Conservation (phyloP, 2,329 filamentous ascomycete genomes). For the Paecilomyces fulvus region DNA sequence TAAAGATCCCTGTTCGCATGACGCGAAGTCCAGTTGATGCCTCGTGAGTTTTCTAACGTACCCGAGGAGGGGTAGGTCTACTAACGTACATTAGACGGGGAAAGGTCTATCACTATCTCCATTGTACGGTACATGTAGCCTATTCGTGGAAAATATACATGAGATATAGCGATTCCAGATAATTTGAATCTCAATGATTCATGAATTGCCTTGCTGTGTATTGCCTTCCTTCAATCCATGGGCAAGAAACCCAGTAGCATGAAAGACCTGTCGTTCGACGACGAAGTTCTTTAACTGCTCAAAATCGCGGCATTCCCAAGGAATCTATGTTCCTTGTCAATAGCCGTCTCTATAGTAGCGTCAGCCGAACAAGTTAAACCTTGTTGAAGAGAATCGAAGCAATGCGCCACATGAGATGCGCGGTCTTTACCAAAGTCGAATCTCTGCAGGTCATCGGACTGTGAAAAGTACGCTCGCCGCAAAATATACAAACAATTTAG, state of each 20-base stretch:
- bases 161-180: too few relatives aligned
- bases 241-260: constrained; percentile 1
- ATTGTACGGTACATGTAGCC: too few relatives aligned
- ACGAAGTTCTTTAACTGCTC: constrained; percentile 29
- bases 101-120: too few relatives aligned
- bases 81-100: too few relatives aligned
- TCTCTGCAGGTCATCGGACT: constrained; percentile 17
- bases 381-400: constrained; percentile 34
- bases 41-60: too few relatives aligned
- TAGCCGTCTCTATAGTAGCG: constrained; percentile 28
- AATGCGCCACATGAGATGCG: constrained; percentile 30
- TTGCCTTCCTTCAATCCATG: background rate
- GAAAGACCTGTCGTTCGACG: constrained; percentile 18
- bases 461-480: constrained; percentile 26
- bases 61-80: too few relatives aligned
- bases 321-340: background rate
- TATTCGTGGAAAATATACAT: too few relatives aligned
- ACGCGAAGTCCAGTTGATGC: too few relatives aligned
- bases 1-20: too few relatives aligned
- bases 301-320: constrained; percentile 28
- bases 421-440: constrained; percentile 16
- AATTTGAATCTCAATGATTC: too few relatives aligned
- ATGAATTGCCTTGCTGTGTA: background rate
- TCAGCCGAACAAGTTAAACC: constrained; percentile 31
- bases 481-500: constrained; percentile 32